Evolutionary conservation across 805 yeast species (phyloP), one percentile per base, ranked within the genome.

Genomic region (Lipomyces sp.): DNA sequence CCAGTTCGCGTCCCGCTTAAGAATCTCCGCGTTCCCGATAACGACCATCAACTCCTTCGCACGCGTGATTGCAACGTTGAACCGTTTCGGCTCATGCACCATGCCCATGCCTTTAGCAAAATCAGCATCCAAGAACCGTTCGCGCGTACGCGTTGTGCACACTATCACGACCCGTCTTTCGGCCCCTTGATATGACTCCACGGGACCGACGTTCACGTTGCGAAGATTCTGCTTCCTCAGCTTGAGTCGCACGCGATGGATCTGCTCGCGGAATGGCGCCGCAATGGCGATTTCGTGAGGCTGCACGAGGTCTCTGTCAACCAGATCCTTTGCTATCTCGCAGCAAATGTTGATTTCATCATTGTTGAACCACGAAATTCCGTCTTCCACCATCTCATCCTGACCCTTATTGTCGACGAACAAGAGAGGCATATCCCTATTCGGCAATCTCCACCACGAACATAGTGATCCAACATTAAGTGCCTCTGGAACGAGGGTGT

Each of bases 61-160:
- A 58, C 79, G 68, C 1, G 78, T 74, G 32, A 74, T 63, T 0
- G 76, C 77, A 37, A 74, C 77, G 57, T 74, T 74, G 49, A 74
- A 62, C 57, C 77, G 53, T 32, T 52, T 47, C 19, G 55, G 52
- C 19, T 58, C 61, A 16, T 47, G 49, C 18, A 57, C 45, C 49
- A 53, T 42, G 18, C 58, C 58, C 50, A 55, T 19, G 7, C 55
- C 56, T 32, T 43, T 52, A 31, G 35, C 18, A 19, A 31, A 41
- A 42, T 55, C 59, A 13, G 14, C 22, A 14, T 35, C 45, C 16
- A 52, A 19, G 36, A 55, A 55, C 16, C 59, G 36, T 11, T 47
- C 50, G 3, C 59, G 45, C 7, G 53, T 40, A 18, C 59, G 26
- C 23, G 59, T 55, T 2, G 59, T 55, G 42, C 55, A 50, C 14